A percentile compares a stretch with the other conserved stretches of the same genome.
Evolutionary conservation across 2,329 filamentous ascomycete genomes (phyloP).

Genomic region (Hypoxylon sp.): DNA sequence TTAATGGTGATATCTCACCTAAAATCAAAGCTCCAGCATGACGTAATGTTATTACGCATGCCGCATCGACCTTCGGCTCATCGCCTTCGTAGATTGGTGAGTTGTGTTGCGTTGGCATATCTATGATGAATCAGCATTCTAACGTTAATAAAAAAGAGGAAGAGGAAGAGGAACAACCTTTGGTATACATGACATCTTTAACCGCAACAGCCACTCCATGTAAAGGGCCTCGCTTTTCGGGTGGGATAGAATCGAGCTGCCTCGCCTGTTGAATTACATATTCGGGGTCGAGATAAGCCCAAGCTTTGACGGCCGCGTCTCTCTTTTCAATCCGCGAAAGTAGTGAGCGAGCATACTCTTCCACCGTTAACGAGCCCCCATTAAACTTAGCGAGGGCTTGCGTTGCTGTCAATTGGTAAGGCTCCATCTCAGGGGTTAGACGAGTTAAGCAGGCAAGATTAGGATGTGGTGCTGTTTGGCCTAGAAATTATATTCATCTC

Average conservation of each 20-base stretch:
- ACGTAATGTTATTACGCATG: slow-evolving; percentile 66
- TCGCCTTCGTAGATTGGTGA: slow-evolving; percentile 68
- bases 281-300: slow-evolving; percentile 61
- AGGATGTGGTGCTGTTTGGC: neutral
- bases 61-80: slow-evolving; percentile 66
- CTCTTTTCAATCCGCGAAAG: slow-evolving; percentile 59
- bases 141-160: neutral
- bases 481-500: neutral
- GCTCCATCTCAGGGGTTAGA: slow-evolving; percentile 44
- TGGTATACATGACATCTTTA: slow-evolving; percentile 69
- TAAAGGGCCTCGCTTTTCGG: slow-evolving; percentile 63
- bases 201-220: slow-evolving; percentile 68
- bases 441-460: neutral
- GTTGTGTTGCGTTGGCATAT: slow-evolving; percentile 68
- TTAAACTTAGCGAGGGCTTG: slow-evolving; percentile 58
- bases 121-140: slow-evolving; percentile 48
- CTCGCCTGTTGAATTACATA: slow-evolving; percentile 64
- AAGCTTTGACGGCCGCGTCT: slow-evolving; percentile 62
- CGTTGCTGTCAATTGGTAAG: slow-evolving; percentile 60
- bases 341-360: slow-evolving; percentile 62
- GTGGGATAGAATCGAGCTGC: slow-evolving; percentile 62
- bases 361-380: slow-evolving; percentile 61
- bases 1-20: slow-evolving; percentile 46
- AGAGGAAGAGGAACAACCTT: slow-evolving; percentile 54
- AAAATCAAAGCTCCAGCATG: slow-evolving; percentile 71